Evolutionary conservation across 352 stramenopile species (phyloP), one percentile per base, ranked within the genome.

Genomic region (Phytopythium litorale): DNA sequence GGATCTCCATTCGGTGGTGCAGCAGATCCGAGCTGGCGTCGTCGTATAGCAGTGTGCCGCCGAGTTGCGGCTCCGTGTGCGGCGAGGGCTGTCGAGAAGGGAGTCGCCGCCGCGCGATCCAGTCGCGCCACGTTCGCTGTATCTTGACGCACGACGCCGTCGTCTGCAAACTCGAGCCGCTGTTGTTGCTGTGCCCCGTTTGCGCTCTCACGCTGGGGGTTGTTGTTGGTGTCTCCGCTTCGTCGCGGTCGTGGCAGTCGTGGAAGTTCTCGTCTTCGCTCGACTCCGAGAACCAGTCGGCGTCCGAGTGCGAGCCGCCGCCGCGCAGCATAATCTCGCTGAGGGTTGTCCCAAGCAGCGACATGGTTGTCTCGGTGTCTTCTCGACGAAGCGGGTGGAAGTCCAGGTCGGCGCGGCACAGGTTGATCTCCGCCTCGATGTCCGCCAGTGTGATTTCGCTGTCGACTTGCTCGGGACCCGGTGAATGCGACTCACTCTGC

Each of bases 341-440:
- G n/a, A 67, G 60, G 6, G 58, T 56, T 33, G 62, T 65, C 9
- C 66, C 66, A 15, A 68, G 60, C 21, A 69, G 40, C 4, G 69
- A 72, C 15, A 73, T 69, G n/a, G 67, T 65, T 0, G 60, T 71
- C 33, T 78, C 74, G 16, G 67, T 75, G 42, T 76, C 70, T 6
- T 46, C 62, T 64, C 70, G 56, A 56, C 60, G 74, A 28, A 46
- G 19, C 28, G 55, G 55, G 8, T 52, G 18, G 13, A 28, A 35
- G 18, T 60, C 40, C 13, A 43, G 40, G 28, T 60, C 55, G 9
- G 38, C 23, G 3, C 25, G 38, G 38, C 40, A 60, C 5, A 60
- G 28, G 28, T 42, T 50, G 12, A 60, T 51, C 28, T 60, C 55
- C 4, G 38, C 19, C 23, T 60, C 55, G 13, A 52, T 37, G 18